phyloP scores from a whole-genome alignment of 257 asterid species.

The Marsdenia floribunda region DNA sequence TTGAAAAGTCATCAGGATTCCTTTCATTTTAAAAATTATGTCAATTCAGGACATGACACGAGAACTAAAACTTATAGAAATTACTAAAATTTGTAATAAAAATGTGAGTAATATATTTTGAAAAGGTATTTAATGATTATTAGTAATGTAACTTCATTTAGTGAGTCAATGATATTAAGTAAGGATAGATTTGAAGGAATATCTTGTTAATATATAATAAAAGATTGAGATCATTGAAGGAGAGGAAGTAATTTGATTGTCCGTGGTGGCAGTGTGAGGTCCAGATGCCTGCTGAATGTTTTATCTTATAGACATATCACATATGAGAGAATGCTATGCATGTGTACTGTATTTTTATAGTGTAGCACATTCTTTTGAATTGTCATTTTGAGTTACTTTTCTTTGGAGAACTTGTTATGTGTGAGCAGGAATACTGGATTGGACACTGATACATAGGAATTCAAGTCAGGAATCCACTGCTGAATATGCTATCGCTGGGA shows the following conservation, averaged over 20 bases:
- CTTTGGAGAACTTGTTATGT: background rate
- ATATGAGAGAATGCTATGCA: background rate
- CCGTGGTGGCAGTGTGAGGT: background rate
- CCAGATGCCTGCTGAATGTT: background rate
- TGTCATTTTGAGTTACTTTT: conserved; percentile 1
- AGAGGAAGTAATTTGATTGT: background rate
- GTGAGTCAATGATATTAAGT: too few species aligned
- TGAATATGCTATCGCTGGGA: background rate
- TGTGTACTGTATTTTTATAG: background rate
- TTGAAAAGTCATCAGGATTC: background rate
- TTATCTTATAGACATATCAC: background rate
- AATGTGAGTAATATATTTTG: too few species aligned
- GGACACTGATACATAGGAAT: background rate
- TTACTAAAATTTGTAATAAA: too few species aligned
- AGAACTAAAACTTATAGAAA: too few species aligned
- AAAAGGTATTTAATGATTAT: too few species aligned
- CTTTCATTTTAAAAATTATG: too few species aligned
- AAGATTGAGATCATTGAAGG: too few species aligned
- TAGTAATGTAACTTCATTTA: too few species aligned
- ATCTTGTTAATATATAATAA: too few species aligned
- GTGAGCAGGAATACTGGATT: background rate
- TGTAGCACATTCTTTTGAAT: background rate
- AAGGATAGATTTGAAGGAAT: too few species aligned
- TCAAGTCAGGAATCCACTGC: background rate
- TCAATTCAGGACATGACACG: too few species aligned